phyloP scores from a whole-genome alignment of 2,329 filamentous ascomycete species.

The Claviceps pazoutovae region DNA sequence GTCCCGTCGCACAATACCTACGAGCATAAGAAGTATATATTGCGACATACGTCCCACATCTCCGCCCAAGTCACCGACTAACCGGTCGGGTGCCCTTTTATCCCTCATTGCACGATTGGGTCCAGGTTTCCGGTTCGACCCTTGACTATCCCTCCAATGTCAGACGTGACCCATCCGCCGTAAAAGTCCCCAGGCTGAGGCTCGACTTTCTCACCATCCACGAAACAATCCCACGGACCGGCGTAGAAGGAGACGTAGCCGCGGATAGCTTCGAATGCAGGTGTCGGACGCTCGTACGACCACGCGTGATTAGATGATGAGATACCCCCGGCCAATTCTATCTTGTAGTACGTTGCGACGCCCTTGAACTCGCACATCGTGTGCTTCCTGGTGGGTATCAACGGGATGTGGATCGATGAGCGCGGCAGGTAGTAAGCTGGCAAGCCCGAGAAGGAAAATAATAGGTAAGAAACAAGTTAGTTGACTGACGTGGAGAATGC shows the following conservation, averaged over 20 bases:
- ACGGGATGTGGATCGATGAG: conserved; percentile 30
- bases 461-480: not conserved
- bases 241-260: conserved; percentile 46
- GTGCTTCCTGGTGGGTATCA: conserved; percentile 29
- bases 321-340: conserved; percentile 26
- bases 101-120: conserved; percentile 16
- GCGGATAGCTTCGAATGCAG: conserved; percentile 36
- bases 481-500: not conserved
- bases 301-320: conserved; percentile 39
- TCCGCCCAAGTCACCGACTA: not conserved
- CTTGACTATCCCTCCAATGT: conserved; percentile 40
- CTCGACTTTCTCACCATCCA: conserved; percentile 45
- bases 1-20: too few relatives aligned
- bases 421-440: conserved; percentile 47
- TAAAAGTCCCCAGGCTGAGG: conserved; percentile 49
- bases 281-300: conserved; percentile 42
- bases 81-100: too few relatives aligned
- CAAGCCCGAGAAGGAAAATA: not conserved
- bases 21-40: too few relatives aligned
- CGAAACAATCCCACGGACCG: conserved; percentile 47
- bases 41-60: not conserved
- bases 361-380: conserved; percentile 50
- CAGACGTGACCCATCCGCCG: conserved; percentile 49
- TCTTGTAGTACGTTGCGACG: conserved; percentile 41
- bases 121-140: conserved; percentile 26